Evolutionary conservation across 2,329 filamentous ascomycete species (phyloP).

Genomic region (Diaporthe capsici): DNA sequence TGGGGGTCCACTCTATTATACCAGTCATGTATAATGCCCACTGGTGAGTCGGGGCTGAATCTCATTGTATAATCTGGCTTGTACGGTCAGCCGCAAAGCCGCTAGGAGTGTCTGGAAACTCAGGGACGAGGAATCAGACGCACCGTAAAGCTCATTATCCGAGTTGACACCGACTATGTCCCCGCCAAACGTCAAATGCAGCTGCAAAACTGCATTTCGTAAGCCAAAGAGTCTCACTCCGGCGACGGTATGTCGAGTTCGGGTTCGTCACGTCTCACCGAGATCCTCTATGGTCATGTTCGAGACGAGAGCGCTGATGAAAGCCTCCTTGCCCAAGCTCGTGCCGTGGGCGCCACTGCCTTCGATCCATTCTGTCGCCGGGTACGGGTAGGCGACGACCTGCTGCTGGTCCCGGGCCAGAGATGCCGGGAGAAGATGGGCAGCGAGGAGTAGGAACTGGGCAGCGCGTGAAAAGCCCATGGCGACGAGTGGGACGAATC

Average conservation of each 20-base stretch:
- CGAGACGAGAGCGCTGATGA: constrained; percentile 48
- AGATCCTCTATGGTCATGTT: constrained; percentile 53
- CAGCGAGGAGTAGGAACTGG: neutral
- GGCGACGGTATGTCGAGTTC: constrained; percentile 9
- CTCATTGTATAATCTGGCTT: constrained; percentile 50
- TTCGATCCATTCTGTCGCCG: constrained; percentile 35
- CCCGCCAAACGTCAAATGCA: constrained; percentile 60
- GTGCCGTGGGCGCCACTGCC: constrained; percentile 23
- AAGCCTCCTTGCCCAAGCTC: constrained; percentile 45
- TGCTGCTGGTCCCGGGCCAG: constrained; percentile 17
- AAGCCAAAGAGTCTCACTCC: constrained; percentile 30
- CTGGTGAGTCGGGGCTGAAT: constrained; percentile 53
- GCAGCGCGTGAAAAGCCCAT: constrained; percentile 8
- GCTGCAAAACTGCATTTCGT: constrained; percentile 51
- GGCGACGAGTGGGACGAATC: neutral
- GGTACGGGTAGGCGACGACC: constrained; percentile 11
- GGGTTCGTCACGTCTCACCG: constrained; percentile 38
- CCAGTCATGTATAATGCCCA: constrained; percentile 60
- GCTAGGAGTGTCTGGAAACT: neutral
- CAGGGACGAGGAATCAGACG: constrained; percentile 32
- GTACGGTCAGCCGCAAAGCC: constrained; percentile 41
- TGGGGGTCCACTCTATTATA: neutral
- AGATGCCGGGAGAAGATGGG: neutral
- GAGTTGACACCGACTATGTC: constrained; percentile 56
- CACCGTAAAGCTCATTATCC: constrained; percentile 55